Evolutionary conservation across 768 basidiomycete genomes (phyloP).

Genomic region (Trametes coccinea): DNA sequence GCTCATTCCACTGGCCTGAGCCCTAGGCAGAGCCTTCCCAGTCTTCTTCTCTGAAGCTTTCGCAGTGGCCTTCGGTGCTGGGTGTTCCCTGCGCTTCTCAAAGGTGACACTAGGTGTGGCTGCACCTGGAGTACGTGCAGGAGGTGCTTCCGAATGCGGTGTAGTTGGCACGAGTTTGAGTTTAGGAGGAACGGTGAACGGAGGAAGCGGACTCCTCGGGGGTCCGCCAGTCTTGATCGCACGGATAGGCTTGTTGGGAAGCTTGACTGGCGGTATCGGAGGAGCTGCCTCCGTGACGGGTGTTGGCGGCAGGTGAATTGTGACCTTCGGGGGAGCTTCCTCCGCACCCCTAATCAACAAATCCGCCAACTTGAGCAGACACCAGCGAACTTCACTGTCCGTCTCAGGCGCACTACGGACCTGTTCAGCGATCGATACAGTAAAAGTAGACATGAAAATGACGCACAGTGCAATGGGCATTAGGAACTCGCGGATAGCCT

Average conservation of each 20-base stretch:
- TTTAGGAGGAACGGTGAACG: conserved; percentile 47
- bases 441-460: conserved; percentile 6
- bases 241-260: conserved; percentile 43
- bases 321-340: conserved; percentile 85
- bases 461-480: conserved; percentile 81
- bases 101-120: conserved; percentile 12
- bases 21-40: conserved; percentile 59
- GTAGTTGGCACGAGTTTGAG: conserved; percentile 52
- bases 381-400: conserved; percentile 90
- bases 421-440: not conserved
- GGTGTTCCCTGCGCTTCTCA: conserved; percentile 15
- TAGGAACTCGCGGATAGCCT: conserved; percentile 73
- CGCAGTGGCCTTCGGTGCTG: conserved; percentile 23
- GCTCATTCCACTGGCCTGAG: conserved; percentile 76
- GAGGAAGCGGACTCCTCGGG: conserved; percentile 32
- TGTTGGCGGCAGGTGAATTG: conserved; percentile 76
- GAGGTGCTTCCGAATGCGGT: conserved; percentile 27
- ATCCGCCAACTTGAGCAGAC: conserved; percentile 88
- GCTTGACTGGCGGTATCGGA: conserved; percentile 54
- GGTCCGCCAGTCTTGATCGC: conserved; percentile 38
- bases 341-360: conserved; percentile 80
- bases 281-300: conserved; percentile 66
- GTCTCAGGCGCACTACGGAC: conserved; percentile 63
- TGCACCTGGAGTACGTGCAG: conserved; percentile 31
- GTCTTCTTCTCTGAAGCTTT: conserved; percentile 29